Conservation (phyloP, 768 basidiomycete species). For the Mycena haematopus region DNA sequence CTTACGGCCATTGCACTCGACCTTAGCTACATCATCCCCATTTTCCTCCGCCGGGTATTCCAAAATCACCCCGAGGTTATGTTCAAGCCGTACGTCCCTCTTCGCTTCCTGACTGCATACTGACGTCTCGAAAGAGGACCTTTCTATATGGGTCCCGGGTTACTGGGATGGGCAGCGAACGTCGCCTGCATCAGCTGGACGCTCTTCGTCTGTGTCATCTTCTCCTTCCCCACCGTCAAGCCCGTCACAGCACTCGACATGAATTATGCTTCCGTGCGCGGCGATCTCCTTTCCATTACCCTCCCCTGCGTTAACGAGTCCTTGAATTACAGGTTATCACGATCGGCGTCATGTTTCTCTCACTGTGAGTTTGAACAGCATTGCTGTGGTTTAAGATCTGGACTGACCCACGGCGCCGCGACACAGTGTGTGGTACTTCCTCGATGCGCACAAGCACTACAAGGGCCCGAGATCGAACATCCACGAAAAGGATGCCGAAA, state of each 20-base stretch:
- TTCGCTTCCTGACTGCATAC: not conserved
- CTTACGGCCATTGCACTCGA: slow-evolving; percentile 82
- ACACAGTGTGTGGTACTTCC: slow-evolving; percentile 56
- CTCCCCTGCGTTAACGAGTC: not conserved
- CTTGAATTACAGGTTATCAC: slow-evolving; percentile 51
- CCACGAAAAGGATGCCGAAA: slow-evolving; percentile 30
- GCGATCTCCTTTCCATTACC: not conserved
- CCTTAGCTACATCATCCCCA: slow-evolving; percentile 83
- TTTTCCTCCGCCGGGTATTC: slow-evolving; percentile 73
- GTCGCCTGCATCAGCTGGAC: slow-evolving; percentile 73
- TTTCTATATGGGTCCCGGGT: slow-evolving; percentile 81
- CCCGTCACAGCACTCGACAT: slow-evolving; percentile 77
- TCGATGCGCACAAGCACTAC: slow-evolving; percentile 61
- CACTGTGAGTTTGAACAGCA: slow-evolving; percentile 47
- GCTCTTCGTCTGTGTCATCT: slow-evolving; percentile 70
- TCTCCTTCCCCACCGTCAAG: slow-evolving; percentile 70
- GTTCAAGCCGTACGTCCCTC: slow-evolving; percentile 61
- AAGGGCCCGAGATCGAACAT: slow-evolving; percentile 64
- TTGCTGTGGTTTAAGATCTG: slow-evolving; percentile 7
- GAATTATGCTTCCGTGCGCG: slow-evolving; percentile 79
- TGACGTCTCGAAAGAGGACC: slow-evolving; percentile 53
- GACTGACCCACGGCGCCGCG: not conserved
- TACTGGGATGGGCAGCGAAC: slow-evolving; percentile 67
- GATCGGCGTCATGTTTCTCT: slow-evolving; percentile 57
- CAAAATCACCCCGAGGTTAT: slow-evolving; percentile 79